These are phyloP conservation scores for Lagenaria siceraria DNA, from an alignment of 306 rosid genomes.

Conservation along the genomic window DNA sequence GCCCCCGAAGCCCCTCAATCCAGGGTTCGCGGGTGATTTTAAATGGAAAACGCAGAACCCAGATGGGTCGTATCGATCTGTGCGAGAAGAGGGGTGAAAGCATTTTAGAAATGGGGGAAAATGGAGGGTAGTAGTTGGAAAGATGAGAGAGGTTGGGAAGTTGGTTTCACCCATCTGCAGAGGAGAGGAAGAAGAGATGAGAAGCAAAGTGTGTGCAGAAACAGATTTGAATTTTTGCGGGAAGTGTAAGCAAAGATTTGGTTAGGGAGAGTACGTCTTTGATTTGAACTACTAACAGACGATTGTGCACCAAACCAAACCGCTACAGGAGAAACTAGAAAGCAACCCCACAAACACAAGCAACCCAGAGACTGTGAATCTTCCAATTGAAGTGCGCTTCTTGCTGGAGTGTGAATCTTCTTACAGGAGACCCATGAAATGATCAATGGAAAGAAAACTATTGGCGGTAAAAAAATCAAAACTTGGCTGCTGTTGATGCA, in stretches of 20 bases:
- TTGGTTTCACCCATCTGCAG: constrained; percentile 48
- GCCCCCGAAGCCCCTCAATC: constrained; percentile 15
- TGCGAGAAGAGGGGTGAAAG: constrained; percentile 4
- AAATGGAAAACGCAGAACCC: constrained; percentile 29
- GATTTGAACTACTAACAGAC: neutral
- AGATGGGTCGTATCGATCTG: constrained; percentile 1
- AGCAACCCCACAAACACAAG: neutral
- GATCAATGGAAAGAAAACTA: neutral
- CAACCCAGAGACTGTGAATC: neutral
- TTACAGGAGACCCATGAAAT: neutral
- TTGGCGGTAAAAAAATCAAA: neutral
- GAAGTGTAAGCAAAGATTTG: constrained; percentile 63
- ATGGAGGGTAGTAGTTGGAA: constrained; percentile 29
- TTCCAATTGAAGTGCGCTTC: neutral
- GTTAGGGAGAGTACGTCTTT: constrained; percentile 50
- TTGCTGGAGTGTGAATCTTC: neutral
- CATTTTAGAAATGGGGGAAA: constrained; percentile 21
- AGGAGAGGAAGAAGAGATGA: constrained; percentile 27
- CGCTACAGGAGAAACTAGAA: neutral
- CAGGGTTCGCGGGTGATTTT: constrained; percentile 21
- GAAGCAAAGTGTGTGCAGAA: constrained; percentile 36
- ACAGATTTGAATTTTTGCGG: constrained; percentile 50
- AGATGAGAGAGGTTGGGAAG: constrained; percentile 60
- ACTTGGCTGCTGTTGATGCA: neutral
- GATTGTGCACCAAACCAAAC: neutral